Evolutionary conservation across 148 eudicot species (phyloP).

Genomic region (Talinum fruticosum): DNA sequence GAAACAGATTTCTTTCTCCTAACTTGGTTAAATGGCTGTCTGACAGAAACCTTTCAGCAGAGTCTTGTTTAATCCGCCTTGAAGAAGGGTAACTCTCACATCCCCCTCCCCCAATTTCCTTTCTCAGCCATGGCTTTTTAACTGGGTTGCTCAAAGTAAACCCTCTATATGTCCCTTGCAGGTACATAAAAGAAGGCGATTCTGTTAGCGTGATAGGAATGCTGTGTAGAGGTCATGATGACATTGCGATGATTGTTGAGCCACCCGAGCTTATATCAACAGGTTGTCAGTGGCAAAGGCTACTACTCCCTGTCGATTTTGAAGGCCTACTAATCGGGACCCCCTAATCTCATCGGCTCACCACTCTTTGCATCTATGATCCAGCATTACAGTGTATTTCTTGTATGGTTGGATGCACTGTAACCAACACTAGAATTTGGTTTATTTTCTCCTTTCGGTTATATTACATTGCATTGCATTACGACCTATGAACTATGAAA

Average conservation of each 20-base stretch:
- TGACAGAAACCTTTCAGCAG: constrained; percentile 40
- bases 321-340: constrained; percentile 41
- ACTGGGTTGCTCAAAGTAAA: neutral
- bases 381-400: neutral
- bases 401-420: neutral
- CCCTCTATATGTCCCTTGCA: constrained; percentile 19
- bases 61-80: constrained; percentile 36
- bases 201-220: constrained; percentile 40
- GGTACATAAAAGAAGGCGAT: constrained; percentile 50
- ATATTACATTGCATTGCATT: too few species aligned
- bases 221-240: constrained; percentile 28
- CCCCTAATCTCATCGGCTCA: constrained; percentile 10
- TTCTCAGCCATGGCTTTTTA: neutral
- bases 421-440: neutral
- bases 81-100: constrained; percentile 57
- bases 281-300: constrained; percentile 47
- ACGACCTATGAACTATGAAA: too few species aligned
- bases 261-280: constrained; percentile 46
- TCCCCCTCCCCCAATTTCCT: too few species aligned
- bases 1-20: constrained; percentile 31
- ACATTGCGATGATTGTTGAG: constrained; percentile 34
- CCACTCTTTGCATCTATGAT: neutral
- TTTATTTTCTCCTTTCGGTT: too few species aligned
- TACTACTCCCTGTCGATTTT: constrained; percentile 43
- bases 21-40: constrained; percentile 46